These are phyloP conservation scores for Camellia granthamiana DNA, from an alignment of 148 eudicot genomes.

Conservation along the genomic window DNA sequence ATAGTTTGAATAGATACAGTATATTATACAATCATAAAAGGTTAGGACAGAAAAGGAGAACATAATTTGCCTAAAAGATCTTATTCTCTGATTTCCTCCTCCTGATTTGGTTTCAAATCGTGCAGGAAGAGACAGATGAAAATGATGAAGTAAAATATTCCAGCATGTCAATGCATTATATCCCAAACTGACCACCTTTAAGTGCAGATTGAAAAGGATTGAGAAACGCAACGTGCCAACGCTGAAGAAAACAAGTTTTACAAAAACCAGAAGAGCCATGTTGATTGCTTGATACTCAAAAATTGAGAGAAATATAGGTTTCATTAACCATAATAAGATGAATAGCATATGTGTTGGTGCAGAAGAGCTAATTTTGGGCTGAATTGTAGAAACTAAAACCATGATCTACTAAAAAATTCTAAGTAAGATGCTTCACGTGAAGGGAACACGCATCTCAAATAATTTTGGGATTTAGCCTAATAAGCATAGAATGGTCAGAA, in stretches of 20 bases:
- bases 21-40: background rate
- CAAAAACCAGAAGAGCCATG: background rate
- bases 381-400: background rate
- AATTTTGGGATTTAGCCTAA: background rate
- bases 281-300: background rate
- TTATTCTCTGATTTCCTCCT: background rate
- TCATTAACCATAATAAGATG: background rate
- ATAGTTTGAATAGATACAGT: background rate
- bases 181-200: background rate
- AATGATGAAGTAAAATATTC: background rate
- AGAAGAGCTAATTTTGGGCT: background rate
- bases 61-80: background rate
- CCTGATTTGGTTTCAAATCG: background rate
- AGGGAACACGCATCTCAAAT: background rate
- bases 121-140: background rate
- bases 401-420: background rate
- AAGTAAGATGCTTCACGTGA: constrained; percentile 2
- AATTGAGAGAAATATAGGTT: background rate
- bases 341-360: background rate
- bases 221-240: background rate
- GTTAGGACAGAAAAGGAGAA: background rate
- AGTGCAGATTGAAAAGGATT: background rate
- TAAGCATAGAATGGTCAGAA: constrained; percentile 6
- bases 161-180: background rate
- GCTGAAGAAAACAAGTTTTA: background rate